Evolutionary conservation across 192 early-diverging fungal genomes (phyloP).

Genomic region (Coemansia sp.): DNA sequence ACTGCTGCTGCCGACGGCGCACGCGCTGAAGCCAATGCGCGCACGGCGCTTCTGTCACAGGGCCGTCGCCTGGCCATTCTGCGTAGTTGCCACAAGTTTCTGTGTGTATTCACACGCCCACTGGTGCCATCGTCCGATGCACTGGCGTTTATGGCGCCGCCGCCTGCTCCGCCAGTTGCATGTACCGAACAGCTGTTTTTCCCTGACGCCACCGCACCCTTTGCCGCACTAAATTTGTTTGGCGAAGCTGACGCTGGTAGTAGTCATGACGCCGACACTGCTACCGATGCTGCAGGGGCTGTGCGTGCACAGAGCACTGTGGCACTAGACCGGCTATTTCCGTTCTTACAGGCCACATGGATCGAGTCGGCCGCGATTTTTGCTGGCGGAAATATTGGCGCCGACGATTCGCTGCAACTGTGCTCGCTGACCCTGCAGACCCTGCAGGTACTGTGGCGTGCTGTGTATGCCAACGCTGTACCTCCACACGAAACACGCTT

Average conservation of each 20-base stretch:
- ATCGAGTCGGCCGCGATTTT: slow-evolving; percentile 76
- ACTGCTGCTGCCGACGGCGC: slow-evolving; percentile 12
- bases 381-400: slow-evolving; percentile 35
- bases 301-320: slow-evolving; percentile 24
- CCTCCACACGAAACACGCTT: slow-evolving; percentile 26
- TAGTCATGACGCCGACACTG: slow-evolving; percentile 4
- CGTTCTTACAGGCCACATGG: slow-evolving; percentile 74
- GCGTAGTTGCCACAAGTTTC: slow-evolving; percentile 45
- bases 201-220: slow-evolving; percentile 31
- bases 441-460: slow-evolving; percentile 70
- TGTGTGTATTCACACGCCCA: slow-evolving; percentile 25
- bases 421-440: slow-evolving; percentile 62
- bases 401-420: slow-evolving; percentile 60
- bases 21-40: slow-evolving; percentile 19
- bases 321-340: slow-evolving; percentile 56
- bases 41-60: slow-evolving; percentile 31
- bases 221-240: slow-evolving; percentile 28
- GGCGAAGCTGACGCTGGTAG: slow-evolving; percentile 15
- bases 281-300: slow-evolving; percentile 9
- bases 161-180: neutral
- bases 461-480: slow-evolving; percentile 36
- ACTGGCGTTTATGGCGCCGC: slow-evolving; percentile 36
- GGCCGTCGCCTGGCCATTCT: slow-evolving; percentile 39
- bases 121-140: slow-evolving; percentile 9
- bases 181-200: slow-evolving; percentile 18